These are phyloP conservation scores for Magnusiomyces ingens DNA, from an alignment of 1,139 yeast genomes.

Conservation along the genomic window DNA sequence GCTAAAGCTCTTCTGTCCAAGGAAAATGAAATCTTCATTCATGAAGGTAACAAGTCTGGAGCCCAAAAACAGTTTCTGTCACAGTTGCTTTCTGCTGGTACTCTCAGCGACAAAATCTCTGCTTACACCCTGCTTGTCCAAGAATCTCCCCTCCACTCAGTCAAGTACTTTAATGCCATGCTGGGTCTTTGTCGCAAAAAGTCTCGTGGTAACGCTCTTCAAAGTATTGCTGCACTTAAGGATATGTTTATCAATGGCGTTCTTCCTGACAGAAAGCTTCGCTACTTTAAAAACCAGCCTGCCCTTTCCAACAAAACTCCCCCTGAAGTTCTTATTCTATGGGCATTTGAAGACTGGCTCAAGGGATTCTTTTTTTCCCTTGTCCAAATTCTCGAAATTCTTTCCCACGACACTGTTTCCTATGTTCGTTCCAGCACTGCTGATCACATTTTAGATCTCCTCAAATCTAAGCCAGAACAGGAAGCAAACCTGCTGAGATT, in stretches of 20 bases:
- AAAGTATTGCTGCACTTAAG: conserved; percentile 80
- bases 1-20: conserved; percentile 60
- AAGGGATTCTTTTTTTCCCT: conserved; percentile 68
- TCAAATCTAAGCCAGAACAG: conserved; percentile 89
- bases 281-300: conserved; percentile 73
- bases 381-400: conserved; percentile 58
- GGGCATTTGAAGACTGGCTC: conserved; percentile 84
- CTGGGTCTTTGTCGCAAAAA: conserved; percentile 79
- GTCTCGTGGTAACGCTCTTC: conserved; percentile 88
- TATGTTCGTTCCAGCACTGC: conserved; percentile 79
- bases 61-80: conserved; percentile 86
- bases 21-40: conserved; percentile 67
- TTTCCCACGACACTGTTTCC: conserved; percentile 87
- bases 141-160: conserved; percentile 89
- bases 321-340: conserved; percentile 52
- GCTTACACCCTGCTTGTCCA: conserved; percentile 88
- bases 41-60: conserved; percentile 71
- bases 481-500: conserved; percentile 83
- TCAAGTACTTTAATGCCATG: conserved; percentile 75
- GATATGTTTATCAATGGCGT: conserved; percentile 69
- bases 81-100: conserved; percentile 87
- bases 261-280: conserved; percentile 74
- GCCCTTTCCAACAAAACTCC: conserved; percentile 37
- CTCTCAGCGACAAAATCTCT: conserved; percentile 89
- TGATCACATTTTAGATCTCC: conserved; percentile 68